Base-by-base conservation (phyloP, 805 yeast genomes). In the Kazachstania taianensis region DNA sequence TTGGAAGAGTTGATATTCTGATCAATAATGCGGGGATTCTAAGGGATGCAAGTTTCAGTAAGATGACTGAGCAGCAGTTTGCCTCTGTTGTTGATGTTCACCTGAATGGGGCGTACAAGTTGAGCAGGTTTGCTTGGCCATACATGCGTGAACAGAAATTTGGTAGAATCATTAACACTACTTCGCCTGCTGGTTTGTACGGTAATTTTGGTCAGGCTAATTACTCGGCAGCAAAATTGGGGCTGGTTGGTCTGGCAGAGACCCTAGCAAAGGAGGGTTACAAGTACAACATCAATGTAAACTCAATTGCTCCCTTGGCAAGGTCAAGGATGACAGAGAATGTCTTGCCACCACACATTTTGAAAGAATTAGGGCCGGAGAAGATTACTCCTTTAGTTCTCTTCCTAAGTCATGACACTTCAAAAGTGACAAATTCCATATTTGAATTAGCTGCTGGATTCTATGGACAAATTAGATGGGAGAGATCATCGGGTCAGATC, bases 191-290 rank as follows among this genome's bases (percentile, higher is more conserved):
- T 24, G 98, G 98, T 16, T 69, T 89, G 45, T 89, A 81, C 58
- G 98, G 98, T 43, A 86, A 86, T 64, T 89, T 87, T 63, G 98
- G 98, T 33, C 98, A 89, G 65, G 75, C 94, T 28, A 89, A 89
- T 65, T 89, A 89, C 63, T 78, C 96, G 1, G 87, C 95, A 20
- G 96, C 96, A 16, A 89, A 89, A 61, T 66, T 82, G 43, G 97
- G 83, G 13, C 66, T 86, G 36, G 82, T 89, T 38, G 97, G 96
- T 8, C 75, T 89, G 49, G 81, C 94, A 32, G 96, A 89, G 62
- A 86, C 96, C 7, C 72, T 87, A 53, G 94, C 96, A 18, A 87
- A 85, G 64, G 98, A 89, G 63, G 98, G 98, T 46, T 72, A 59
- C 35, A 83, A 72, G 55, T 75, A 81, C 65, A 85, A 86, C 64